These are phyloP conservation scores for Heterobasidion parviporum DNA, from an alignment of 1,284 basidiomycete genomes.

Conservation along the genomic window DNA sequence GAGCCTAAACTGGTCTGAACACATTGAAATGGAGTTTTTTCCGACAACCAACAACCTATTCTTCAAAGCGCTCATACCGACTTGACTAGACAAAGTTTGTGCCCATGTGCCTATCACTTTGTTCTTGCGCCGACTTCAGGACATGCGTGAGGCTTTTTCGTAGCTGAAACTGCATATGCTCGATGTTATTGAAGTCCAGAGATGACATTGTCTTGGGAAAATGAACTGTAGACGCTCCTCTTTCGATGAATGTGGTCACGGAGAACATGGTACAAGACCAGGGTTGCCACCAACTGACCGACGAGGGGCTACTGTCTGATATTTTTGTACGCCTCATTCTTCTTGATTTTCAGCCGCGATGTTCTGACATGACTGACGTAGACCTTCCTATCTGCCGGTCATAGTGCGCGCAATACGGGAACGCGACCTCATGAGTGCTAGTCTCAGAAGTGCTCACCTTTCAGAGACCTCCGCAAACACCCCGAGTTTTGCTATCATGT, in stretches of 20 bases:
- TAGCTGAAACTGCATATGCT: background rate
- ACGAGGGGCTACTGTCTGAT: conserved; percentile 33
- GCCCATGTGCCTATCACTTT: background rate
- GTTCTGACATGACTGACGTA: background rate
- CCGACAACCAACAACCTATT: background rate
- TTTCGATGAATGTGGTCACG: conserved; percentile 35
- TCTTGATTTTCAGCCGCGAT: background rate
- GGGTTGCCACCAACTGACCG: background rate
- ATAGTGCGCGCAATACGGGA: conserved; percentile 18
- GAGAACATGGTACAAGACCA: conserved; percentile 31
- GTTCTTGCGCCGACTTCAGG: background rate
- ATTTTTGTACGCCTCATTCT: conserved; percentile 27
- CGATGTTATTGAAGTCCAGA: background rate
- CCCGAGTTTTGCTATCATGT: conserved; percentile 28
- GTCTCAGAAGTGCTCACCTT: too few species aligned
- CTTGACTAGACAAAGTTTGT: background rate
- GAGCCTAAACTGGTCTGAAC: background rate
- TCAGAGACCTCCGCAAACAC: conserved; percentile 38
- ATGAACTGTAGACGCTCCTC: conserved; percentile 16
- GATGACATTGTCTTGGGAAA: background rate
- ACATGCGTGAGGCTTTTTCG: background rate
- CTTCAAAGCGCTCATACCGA: background rate
- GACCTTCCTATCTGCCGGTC: conserved; percentile 26
- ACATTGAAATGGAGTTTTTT: background rate
- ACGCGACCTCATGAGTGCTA: background rate